phyloP scores from a whole-genome alignment of 768 basidiomycete genomes.

The Boletellus sp. region DNA sequence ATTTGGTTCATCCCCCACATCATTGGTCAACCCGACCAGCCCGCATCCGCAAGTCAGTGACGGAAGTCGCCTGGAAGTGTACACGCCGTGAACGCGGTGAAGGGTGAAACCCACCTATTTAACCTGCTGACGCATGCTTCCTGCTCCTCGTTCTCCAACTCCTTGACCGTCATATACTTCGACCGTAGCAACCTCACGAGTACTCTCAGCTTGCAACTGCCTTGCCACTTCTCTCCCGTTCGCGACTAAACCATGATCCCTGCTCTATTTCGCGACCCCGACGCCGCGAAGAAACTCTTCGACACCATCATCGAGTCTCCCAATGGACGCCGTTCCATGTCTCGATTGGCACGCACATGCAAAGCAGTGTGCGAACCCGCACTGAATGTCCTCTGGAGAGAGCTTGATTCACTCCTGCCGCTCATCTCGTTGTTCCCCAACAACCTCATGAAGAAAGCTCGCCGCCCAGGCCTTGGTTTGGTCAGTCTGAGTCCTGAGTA shows the following conservation, averaged over 20 bases:
- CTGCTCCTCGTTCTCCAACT: constrained; percentile 37
- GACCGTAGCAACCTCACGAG: constrained; percentile 29
- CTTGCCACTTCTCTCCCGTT: constrained; percentile 41
- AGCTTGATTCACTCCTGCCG: constrained; percentile 71
- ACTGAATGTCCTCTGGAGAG: constrained; percentile 71
- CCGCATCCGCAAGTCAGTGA: constrained; percentile 31
- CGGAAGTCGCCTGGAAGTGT: constrained; percentile 24
- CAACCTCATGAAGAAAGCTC: constrained; percentile 62
- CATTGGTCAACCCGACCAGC: constrained; percentile 27
- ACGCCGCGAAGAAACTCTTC: constrained; percentile 49
- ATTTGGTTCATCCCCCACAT: constrained; percentile 16
- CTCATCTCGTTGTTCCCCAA: constrained; percentile 69
- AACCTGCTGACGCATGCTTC: constrained; percentile 32
- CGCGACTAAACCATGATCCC: constrained; percentile 52
- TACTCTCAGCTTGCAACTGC: constrained; percentile 25
- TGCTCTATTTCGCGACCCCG: constrained; percentile 58
- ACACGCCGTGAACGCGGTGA: constrained; percentile 44
- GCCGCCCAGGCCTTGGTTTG: constrained; percentile 72
- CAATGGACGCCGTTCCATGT: constrained; percentile 62
- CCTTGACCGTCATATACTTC: constrained; percentile 32
- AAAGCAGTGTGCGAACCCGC: constrained; percentile 69
- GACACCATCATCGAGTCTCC: constrained; percentile 54
- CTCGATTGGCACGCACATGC: constrained; percentile 72
- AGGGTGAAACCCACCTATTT: constrained; percentile 38
- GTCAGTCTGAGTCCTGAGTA: constrained; percentile 40